These are phyloP conservation scores for Microglena sp. DNA, from an alignment of 139 green algal species.

Conservation along the genomic window DNA sequence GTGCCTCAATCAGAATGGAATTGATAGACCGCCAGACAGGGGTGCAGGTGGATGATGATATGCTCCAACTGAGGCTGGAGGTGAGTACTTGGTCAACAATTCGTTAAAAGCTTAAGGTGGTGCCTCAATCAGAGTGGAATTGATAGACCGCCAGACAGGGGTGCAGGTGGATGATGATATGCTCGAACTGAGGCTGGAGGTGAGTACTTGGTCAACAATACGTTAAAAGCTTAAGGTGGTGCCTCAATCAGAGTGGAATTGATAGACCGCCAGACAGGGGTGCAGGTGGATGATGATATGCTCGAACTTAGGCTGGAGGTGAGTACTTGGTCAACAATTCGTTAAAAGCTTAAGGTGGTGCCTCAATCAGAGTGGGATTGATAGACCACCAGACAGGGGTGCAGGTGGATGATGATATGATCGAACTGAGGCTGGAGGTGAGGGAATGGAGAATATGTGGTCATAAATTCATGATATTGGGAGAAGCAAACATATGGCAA, in stretches of 20 bases:
- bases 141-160: constrained; percentile 61
- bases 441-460: no score
- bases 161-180: constrained; percentile 53
- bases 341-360: no score
- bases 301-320: constrained; percentile 57
- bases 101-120: constrained; percentile 54
- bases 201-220: constrained; percentile 82
- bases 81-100: constrained; percentile 83
- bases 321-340: no score
- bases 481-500: no score
- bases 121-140: constrained; percentile 69
- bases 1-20: constrained; percentile 71
- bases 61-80: constrained; percentile 55
- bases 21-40: constrained; percentile 62
- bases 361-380: no score
- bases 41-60: constrained; percentile 47
- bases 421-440: no score
- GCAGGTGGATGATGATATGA: no score
- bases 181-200: constrained; percentile 52
- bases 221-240: constrained; percentile 53
- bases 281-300: constrained; percentile 52
- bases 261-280: constrained; percentile 55
- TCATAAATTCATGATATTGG: no score
- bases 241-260: constrained; percentile 75
- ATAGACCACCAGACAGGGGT: no score